Conservation (phyloP, 1,284 basidiomycete species). For the Boletellus dicymbophilus region DNA sequence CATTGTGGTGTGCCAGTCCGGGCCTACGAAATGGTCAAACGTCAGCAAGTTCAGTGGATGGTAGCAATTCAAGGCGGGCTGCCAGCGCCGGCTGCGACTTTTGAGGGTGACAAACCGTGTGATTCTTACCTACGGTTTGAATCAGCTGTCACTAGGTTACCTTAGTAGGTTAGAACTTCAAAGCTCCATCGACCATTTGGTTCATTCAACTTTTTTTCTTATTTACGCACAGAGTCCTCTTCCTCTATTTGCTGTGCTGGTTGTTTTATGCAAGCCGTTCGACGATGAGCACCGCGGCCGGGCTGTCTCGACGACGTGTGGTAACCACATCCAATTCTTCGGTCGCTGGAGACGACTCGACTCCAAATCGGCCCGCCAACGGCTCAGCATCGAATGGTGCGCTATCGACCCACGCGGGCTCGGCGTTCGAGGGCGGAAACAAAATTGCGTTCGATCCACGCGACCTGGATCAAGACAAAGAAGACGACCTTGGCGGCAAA, state of each 20-base stretch:
- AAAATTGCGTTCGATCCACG: conserved; percentile 95
- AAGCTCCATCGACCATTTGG: conserved; percentile 1
- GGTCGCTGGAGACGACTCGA: conserved; percentile 33
- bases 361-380: conserved; percentile 29
- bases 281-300: conserved; percentile 43
- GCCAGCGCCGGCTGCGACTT: neutral
- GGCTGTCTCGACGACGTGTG: conserved; percentile 57
- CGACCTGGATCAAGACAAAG: conserved; percentile 80
- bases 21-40: neutral
- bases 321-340: conserved; percentile 41
- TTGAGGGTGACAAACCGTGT: too few relatives aligned
- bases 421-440: conserved; percentile 79
- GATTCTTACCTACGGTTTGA: too few relatives aligned
- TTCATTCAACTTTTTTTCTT: conserved; percentile 4
- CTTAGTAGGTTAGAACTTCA: conserved; percentile 5
- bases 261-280: conserved; percentile 25
- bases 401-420: conserved; percentile 56
- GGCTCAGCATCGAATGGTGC: conserved; percentile 37
- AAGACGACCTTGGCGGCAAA: conserved; percentile 70
- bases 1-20: too few relatives aligned
- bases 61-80: neutral
- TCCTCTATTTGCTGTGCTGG: conserved; percentile 1
- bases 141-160: neutral
- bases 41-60: neutral
- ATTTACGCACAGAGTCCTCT: neutral